Percentiles rank a stretch among this genome's conserved stretches.
Evolutionary conservation across 192 early-diverging fungal species (phyloP).

Genomic region (Coemansia sp.): DNA sequence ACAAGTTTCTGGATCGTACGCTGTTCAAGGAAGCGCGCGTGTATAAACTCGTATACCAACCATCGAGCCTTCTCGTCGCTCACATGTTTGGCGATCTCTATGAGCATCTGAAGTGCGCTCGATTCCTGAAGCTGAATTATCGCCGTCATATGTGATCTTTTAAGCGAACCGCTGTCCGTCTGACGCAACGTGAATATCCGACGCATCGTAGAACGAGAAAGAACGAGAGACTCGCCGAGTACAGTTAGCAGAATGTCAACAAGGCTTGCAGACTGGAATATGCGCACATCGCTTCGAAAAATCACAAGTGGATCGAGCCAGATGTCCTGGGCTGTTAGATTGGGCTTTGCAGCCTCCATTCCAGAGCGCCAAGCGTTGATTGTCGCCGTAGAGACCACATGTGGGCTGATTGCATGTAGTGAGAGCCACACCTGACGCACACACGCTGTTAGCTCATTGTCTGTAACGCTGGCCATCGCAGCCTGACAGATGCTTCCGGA

Average conservation of each 20-base stretch:
- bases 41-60: constrained; percentile 58
- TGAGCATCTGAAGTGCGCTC: constrained; percentile 54
- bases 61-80: constrained; percentile 12
- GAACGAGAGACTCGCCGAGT: constrained; percentile 43
- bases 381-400: constrained; percentile 30
- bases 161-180: constrained; percentile 14
- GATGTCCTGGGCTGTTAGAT: constrained; percentile 40
- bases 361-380: constrained; percentile 33
- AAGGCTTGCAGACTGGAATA: constrained; percentile 53
- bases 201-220: constrained; percentile 47
- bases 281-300: constrained; percentile 54
- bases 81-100: constrained; percentile 36
- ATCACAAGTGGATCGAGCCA: constrained; percentile 59
- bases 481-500: constrained; percentile 21
- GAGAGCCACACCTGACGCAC: constrained; percentile 40
- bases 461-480: constrained; percentile 7
- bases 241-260: constrained; percentile 34
- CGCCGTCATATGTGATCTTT: constrained; percentile 46
- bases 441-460: constrained; percentile 20
- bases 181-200: constrained; percentile 40
- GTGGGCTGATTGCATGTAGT: constrained; percentile 35
- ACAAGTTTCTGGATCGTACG: constrained; percentile 54
- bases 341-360: constrained; percentile 28
- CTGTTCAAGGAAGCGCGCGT: constrained; percentile 61
- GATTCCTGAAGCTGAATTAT: constrained; percentile 59